Percentiles rank a stretch among this genome's conserved stretches.
These are phyloP conservation scores for Diaporthe velutina DNA, from an alignment of 2,329 filamentous ascomycete species.

Conservation along the genomic window DNA sequence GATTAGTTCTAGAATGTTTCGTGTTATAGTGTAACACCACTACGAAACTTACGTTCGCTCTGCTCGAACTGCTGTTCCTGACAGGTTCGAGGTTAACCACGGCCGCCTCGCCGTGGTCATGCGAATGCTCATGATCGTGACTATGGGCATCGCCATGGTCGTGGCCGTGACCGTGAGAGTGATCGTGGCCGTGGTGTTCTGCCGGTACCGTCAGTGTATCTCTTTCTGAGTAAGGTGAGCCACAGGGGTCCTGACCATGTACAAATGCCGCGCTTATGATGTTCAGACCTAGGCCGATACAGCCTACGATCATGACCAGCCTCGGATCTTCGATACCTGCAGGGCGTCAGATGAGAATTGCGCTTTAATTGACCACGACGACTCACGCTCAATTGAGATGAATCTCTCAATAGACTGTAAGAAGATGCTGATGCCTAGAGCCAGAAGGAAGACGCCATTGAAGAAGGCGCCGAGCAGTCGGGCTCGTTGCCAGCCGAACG, in stretches of 20 bases:
- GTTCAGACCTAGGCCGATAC: constrained; percentile 75
- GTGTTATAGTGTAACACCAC: not conserved
- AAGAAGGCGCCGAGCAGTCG: constrained; percentile 83
- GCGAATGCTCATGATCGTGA: constrained; percentile 44
- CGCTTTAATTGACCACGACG: not conserved
- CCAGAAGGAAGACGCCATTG: constrained; percentile 81
- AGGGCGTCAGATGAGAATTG: constrained; percentile 30
- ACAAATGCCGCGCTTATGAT: constrained; percentile 75
- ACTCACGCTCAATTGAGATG: constrained; percentile 65
- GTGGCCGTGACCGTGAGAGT: constrained; percentile 48
- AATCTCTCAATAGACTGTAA: constrained; percentile 81
- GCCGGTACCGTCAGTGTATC: constrained; percentile 37
- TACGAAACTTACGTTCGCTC: not conserved
- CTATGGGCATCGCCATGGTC: constrained; percentile 43
- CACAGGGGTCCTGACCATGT: constrained; percentile 62
- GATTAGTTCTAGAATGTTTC: not conserved
- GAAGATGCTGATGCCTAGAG: constrained; percentile 78
- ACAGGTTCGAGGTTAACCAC: constrained; percentile 1
- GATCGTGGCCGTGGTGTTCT: constrained; percentile 56
- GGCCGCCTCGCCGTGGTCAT: constrained; percentile 42
- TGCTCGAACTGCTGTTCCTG: not conserved
- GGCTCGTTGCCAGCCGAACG: constrained; percentile 83
- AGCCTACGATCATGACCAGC: constrained; percentile 77
- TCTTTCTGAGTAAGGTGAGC: too few relatives aligned
- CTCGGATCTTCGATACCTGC: constrained; percentile 74